Percentiles rank a stretch among this genome's conserved stretches.
phyloP scores from a whole-genome alignment of 352 stramenopile species.

The Pythium grandisporangium region DNA sequence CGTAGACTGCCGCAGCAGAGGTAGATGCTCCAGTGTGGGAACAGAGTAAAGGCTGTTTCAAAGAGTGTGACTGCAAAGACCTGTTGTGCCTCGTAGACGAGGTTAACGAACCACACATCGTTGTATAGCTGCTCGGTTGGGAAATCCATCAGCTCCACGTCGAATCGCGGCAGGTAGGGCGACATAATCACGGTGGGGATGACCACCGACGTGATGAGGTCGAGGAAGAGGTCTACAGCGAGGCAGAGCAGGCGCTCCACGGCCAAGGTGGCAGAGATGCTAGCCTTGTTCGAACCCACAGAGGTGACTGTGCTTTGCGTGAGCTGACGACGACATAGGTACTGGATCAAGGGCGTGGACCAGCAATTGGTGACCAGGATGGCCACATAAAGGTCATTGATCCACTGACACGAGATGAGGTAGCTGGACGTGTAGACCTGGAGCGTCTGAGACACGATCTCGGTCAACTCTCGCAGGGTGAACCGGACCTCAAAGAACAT shows the following conservation, averaged over 20 bases:
- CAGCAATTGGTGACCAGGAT: slow-evolving; percentile 33
- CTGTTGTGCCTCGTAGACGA: slow-evolving; percentile 34
- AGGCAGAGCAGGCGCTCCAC: slow-evolving; percentile 18
- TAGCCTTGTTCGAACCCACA: no score
- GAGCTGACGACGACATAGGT: slow-evolving; percentile 8
- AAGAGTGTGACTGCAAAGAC: slow-evolving; percentile 20
- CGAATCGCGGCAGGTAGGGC: slow-evolving; percentile 19
- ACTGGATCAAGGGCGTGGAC: slow-evolving; percentile 16
- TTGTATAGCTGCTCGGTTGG: slow-evolving; percentile 22
- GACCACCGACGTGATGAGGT: slow-evolving; percentile 14
- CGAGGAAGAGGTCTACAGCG: slow-evolving; percentile 15
- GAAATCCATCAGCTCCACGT: slow-evolving; percentile 22
- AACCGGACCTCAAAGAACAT: slow-evolving; percentile 19
- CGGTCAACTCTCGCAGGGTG: slow-evolving; percentile 21
- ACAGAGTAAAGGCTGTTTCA: slow-evolving; percentile 15
- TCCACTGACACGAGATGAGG: slow-evolving; percentile 29
- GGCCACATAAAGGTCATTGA: slow-evolving; percentile 34
- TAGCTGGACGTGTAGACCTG: slow-evolving; percentile 35
- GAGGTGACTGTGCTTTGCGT: not conserved
- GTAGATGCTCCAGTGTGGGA: slow-evolving; percentile 29
- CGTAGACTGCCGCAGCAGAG: slow-evolving; percentile 14
- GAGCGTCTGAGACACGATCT: slow-evolving; percentile 27
- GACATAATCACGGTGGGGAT: slow-evolving; percentile 26
- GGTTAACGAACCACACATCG: slow-evolving; percentile 26
- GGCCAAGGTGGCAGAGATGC: no score